Percentiles rank a stretch among this genome's conserved stretches.
These are phyloP conservation scores for Epichloe bromicola DNA, from an alignment of 2,329 filamentous ascomycete genomes.

Conservation along the genomic window DNA sequence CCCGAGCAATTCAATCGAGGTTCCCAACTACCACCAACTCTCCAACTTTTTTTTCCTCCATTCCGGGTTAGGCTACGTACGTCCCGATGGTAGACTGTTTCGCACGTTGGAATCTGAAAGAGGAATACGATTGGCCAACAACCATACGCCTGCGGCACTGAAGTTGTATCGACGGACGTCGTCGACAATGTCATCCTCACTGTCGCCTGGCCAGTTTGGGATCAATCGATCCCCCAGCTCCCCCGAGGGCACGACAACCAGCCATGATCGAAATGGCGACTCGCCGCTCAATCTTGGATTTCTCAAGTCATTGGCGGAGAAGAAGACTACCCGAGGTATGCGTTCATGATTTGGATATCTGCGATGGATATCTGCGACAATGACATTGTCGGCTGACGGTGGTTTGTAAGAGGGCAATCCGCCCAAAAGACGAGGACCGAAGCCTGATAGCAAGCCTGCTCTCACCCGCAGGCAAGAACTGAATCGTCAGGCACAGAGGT, in stretches of 20 bases:
- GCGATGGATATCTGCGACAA: not conserved
- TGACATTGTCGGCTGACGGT: conserved; percentile 3
- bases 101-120: not conserved
- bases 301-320: conserved; percentile 56
- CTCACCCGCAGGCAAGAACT: conserved; percentile 84
- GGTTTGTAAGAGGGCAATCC: conserved; percentile 57
- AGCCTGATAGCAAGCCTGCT: conserved; percentile 91
- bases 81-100: not conserved
- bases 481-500: conserved; percentile 93
- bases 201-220: conserved; percentile 27
- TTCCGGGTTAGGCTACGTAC: not conserved
- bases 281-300: conserved; percentile 43
- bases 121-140: not conserved
- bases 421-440: conserved; percentile 82
- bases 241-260: conserved; percentile 14
- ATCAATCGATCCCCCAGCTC: conserved; percentile 14
- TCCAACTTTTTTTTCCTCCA: not conserved
- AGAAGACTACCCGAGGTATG: conserved; percentile 64
- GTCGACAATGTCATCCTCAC: conserved; percentile 22
- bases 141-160: not conserved
- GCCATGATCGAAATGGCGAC: conserved; percentile 25
- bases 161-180: not conserved
- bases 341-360: not conserved
- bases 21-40: not conserved
- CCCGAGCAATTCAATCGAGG: not conserved